A percentile compares a stretch with the other conserved stretches of the same genome.
Conservation (phyloP, 768 basidiomycete genomes). For the Antrodiella citrinella region DNA sequence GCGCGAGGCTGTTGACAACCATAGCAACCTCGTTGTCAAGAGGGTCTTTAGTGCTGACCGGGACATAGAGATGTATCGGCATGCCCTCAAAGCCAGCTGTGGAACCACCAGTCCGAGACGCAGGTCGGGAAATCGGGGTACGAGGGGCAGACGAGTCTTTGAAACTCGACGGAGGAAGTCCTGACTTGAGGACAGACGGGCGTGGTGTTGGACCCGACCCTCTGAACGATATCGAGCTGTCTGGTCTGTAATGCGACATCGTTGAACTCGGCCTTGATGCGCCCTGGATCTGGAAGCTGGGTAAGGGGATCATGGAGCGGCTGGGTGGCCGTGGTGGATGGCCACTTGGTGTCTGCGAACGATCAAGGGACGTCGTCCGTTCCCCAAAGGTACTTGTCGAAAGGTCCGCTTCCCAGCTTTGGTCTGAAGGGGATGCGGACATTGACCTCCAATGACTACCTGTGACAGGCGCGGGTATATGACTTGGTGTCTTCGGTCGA, state of each 20-base stretch:
- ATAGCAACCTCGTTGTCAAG: slow-evolving; percentile 74
- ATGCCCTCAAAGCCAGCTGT: slow-evolving; percentile 41
- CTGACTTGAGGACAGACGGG: slow-evolving; percentile 29
- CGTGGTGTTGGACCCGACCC: slow-evolving; percentile 42
- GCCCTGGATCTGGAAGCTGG: slow-evolving; percentile 60
- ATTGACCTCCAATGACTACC: slow-evolving; percentile 32
- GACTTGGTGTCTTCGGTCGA: slow-evolving; percentile 71
- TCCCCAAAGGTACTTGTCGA: slow-evolving; percentile 35
- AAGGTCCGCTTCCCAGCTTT: slow-evolving; percentile 35
- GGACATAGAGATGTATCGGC: slow-evolving; percentile 55
- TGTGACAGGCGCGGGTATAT: slow-evolving; percentile 60
- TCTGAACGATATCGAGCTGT: slow-evolving; percentile 43
- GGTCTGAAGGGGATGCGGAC: slow-evolving; percentile 39
- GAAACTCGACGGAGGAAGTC: slow-evolving; percentile 68
- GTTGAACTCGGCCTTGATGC: slow-evolving; percentile 65
- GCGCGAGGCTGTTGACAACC: slow-evolving; percentile 68
- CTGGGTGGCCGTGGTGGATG: slow-evolving; percentile 67
- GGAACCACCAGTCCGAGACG: slow-evolving; percentile 56
- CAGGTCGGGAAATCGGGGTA: slow-evolving; percentile 49
- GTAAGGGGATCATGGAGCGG: slow-evolving; percentile 77
- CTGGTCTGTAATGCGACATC: slow-evolving; percentile 58
- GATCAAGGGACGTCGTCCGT: slow-evolving; percentile 56
- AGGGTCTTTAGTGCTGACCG: slow-evolving; percentile 64
- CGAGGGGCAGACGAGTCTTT: slow-evolving; percentile 48
- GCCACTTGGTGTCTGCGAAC: slow-evolving; percentile 34